Conservation (phyloP, 352 stramenopile genomes). For the Elongisporangium senticosum region DNA sequence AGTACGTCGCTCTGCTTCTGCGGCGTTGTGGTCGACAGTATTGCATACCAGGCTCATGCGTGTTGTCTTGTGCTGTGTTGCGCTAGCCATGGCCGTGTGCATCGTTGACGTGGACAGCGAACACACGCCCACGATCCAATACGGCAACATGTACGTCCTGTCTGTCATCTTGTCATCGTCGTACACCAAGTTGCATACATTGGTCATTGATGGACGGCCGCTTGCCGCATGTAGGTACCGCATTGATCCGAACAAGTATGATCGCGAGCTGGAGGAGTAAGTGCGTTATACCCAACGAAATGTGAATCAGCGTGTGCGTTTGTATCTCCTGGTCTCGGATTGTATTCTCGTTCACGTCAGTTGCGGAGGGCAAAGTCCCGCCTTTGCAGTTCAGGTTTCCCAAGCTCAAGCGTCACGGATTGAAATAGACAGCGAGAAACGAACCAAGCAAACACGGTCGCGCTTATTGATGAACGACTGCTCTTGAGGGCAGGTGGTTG, state of each 20-base stretch:
- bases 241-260: constrained; percentile 70
- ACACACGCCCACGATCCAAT: constrained; percentile 76
- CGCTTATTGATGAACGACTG: too few species aligned
- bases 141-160: constrained; percentile 69
- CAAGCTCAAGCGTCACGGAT: too few species aligned
- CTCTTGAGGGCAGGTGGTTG: too few species aligned
- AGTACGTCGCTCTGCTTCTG: constrained; percentile 29
- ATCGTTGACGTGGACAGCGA: constrained; percentile 83
- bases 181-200: neutral
- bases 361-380: too few species aligned
- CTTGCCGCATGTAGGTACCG: constrained; percentile 45
- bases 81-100: constrained; percentile 71
- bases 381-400: too few species aligned
- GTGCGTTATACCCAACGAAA: neutral
- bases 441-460: too few species aligned
- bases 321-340: neutral
- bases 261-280: constrained; percentile 42
- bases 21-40: neutral
- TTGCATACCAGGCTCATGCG: neutral
- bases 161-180: neutral
- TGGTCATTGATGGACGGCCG: neutral
- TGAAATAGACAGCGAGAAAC: too few species aligned
- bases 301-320: neutral
- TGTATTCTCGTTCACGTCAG: too few species aligned
- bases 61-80: neutral